Conservation (phyloP, 345 rosid genomes). For the Eucalyptus decipiens region DNA sequence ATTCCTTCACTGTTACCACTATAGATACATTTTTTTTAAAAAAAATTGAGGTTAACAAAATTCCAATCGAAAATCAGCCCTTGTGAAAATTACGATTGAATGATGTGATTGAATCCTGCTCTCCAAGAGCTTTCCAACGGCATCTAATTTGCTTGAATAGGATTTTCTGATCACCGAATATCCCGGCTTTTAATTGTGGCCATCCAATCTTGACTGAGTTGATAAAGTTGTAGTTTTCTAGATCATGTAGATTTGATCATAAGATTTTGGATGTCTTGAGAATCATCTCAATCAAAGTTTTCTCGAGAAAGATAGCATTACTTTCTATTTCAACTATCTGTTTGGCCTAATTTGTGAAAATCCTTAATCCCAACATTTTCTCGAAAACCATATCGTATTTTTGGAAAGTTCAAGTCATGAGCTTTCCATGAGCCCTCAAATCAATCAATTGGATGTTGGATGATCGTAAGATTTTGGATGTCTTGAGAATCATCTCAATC, state of each 20-base stretch:
- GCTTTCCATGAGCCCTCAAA: background rate
- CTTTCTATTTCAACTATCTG: background rate
- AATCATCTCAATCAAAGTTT: background rate
- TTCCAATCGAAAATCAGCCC: background rate
- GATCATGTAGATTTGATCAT: background rate
- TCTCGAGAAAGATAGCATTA: background rate
- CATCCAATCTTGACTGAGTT: background rate
- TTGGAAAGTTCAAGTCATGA: background rate
- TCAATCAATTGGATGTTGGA: background rate
- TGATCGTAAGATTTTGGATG: background rate
- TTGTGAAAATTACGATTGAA: background rate
- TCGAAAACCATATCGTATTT: background rate
- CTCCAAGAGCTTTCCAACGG: background rate
- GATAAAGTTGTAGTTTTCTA: background rate
- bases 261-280: background rate
- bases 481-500: background rate
- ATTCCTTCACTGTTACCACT: background rate
- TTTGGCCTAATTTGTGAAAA: background rate
- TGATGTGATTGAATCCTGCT: background rate
- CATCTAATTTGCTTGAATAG: rapidly evolving
- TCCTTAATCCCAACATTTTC: background rate
- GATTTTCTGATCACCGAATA: background rate
- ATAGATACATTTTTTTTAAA: background rate
- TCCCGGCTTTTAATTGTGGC: background rate
- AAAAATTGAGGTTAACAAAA: background rate